Base-by-base conservation (phyloP, 495 filamentous ascomycete genomes). In the Beverwykella pulmonaria region DNA sequence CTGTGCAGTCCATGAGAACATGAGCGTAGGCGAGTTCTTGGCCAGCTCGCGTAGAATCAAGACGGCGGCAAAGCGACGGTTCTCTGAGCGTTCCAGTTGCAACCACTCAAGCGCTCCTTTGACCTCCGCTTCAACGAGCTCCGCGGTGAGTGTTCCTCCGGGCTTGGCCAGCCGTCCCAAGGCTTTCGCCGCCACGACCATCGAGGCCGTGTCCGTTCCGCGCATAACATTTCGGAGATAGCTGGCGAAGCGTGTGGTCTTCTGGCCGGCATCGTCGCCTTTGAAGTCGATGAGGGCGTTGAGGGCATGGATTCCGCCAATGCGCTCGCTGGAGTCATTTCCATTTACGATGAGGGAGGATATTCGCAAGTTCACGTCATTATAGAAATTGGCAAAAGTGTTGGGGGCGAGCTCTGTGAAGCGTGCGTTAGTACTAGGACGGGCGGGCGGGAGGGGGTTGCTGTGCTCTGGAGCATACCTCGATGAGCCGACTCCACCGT, bases 51-150 rank as follows among this genome's bases (percentile, higher is more conserved):
- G 85, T 34, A 99, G 86, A 20, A 94, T 87, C 19, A 99, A 82
- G 23, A 97, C 93, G 4, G 94, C 93, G 32, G 90, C 90, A 75
- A 96, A 97, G 46, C 94, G 86, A 67, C 94, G 82, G 67, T 91
- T 91, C 78, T 99, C 94, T 71, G 94, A 88, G 26, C 93, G 84
- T 67, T 97, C 95, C n/a, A 90, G 89, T 71, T 97, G 93, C 52
- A 99, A 82, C 90, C 91, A 97, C 79, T 99, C 94, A 44, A 98
- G 79, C 0, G 94, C 93, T 9, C 91, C 90, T 73, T 96, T 92
- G 46, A 98, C 91, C 75, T 99, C 95, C 63, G 92, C 91, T 70
- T 99, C 94, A 44, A 99, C 95, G 46, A 99, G 80, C 78, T 98
- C 95, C 1, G 94, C 94, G 39, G 95, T 96, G 56, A 99, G 82